Evolutionary conservation across 2,329 filamentous ascomycete species (phyloP), one percentile per base, ranked within the genome.

Genomic region (Hymenoscyphus albidus): DNA sequence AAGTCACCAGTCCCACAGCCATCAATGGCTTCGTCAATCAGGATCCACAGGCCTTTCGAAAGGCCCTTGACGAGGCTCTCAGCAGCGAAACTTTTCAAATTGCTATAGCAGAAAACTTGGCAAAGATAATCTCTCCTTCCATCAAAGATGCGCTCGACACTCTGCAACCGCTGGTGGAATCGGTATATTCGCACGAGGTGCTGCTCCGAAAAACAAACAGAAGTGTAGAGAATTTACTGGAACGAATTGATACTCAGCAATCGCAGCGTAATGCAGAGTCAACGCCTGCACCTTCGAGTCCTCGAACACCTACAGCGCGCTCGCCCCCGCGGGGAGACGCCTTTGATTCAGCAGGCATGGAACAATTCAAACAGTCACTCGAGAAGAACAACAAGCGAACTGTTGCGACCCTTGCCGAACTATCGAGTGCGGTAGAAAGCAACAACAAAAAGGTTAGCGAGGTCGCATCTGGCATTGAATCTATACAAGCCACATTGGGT

Each of bases 111-210:
- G 68, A 69, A 10, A 73, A 74, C 55, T 64, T 75, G 32, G 73
- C 73, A 2, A 66, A 68, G 40, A 56, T 75, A 18, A 70, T 75
- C 13, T 72, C 74, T 56, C 74, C 74, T 7, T 69, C 71, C 0
- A 75, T 75, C 40, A 74, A 73, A 60, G 66, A 67, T 32, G 74
- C 74, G 12, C 64, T 75, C 10, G 74, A 75, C 62, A 75, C 73
- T 1, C 70, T 75, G 35, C 73, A 75, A 40, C 74, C 74, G 10
- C 65, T 75, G 32, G 72, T 75, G 16, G 73, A 75, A 65, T 70
- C 73, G 3, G 74, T 75, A n/a, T 74, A 74, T 57, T 63, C 67
- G 3, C 74, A 75, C 65, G 72, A 75, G 58, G 48, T 74, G 13
- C 65, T 75, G 9, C 62, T 74, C 48, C 63, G 73, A 62, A 73